A percentile compares a stretch with the other conserved stretches of the same genome.
Conservation (phyloP, 2,329 filamentous ascomycete genomes). For the Aspergillus glaucus region DNA sequence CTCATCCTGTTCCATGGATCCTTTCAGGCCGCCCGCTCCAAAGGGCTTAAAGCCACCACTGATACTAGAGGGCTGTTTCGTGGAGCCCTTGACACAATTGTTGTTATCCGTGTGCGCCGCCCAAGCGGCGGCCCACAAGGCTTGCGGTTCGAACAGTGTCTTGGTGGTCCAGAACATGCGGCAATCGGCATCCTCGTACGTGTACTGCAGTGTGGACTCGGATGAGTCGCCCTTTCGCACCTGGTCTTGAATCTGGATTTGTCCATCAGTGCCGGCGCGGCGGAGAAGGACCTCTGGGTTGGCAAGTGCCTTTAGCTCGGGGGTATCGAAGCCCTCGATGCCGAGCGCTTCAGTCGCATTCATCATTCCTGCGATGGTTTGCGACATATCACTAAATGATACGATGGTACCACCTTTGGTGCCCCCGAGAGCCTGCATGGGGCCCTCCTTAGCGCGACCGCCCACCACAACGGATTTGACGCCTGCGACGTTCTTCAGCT, state of each 20-base stretch:
- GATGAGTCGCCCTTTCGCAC: constrained; percentile 34
- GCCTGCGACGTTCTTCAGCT: constrained; percentile 42
- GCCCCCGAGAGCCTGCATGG: constrained; percentile 58
- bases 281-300: neutral
- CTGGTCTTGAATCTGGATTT: constrained; percentile 39
- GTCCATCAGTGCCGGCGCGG: constrained; percentile 11
- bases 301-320: constrained; percentile 4
- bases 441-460: constrained; percentile 46
- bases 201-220: constrained; percentile 49
- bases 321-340: constrained; percentile 3
- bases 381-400: constrained; percentile 7
- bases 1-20: too few relatives aligned
- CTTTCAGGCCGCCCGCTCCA: too few relatives aligned
- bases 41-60: constrained; percentile 3
- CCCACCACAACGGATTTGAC: constrained; percentile 53
- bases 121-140: constrained; percentile 43
- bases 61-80: constrained; percentile 5
- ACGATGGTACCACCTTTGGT: constrained; percentile 44
- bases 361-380: neutral
- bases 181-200: constrained; percentile 54
- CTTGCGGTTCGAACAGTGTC: constrained; percentile 47
- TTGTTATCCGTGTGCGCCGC: constrained; percentile 2
- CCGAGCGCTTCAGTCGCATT: constrained; percentile 11
- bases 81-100: constrained; percentile 9
- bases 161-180: constrained; percentile 51